Base-by-base conservation (phyloP, 129 eudicot genomes). In the Flaveria sonorensis region DNA sequence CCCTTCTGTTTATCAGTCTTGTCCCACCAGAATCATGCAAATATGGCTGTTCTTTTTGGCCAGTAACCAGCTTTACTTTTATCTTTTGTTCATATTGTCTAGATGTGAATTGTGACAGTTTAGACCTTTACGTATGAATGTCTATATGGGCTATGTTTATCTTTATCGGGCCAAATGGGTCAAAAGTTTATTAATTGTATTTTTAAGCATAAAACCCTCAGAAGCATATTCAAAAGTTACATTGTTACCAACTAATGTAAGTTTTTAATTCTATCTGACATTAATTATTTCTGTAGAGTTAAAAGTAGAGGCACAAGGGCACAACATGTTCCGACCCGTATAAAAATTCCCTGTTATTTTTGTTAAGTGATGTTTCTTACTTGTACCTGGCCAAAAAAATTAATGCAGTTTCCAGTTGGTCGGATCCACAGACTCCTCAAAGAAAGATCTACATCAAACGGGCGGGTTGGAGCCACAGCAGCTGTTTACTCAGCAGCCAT, bases 371-470 rank as follows among this genome's bases (percentile, higher is more conserved):
- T 36, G 65, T 10, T 7, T 61, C 43, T 26, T 61, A 24, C 67
- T 61, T 68, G 30, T 9, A 10, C 26, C 56, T 43, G 2, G 18
- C 51, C 18, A 68, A 68, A 23, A 12, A 39, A 64, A 32, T 6
- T n/a, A 19, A 13, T 68, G 26, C 50, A 43, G 32, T 43, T 19
- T 42, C 73, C 73, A 21, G 73, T 68, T 68, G 73, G 73, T 23
- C 73, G 73, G 10, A 68, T 68, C 36, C 73, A 68, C 56, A 53
- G 73, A 19, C 32, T 68, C 4, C 56, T 68, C 0, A 68, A 68
- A 68, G 73, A 68, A 20, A 68, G 73, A 68, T 42, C 73, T n/a
- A 68, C 73, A 68, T 43, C 73, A 68, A 68, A 18, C 13, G 73
- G 73, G n/a, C 51, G 73, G 32, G 73, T 68, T 12, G 73, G 73